A percentile compares a stretch with the other conserved stretches of the same genome.
These are phyloP conservation scores for Glonium stellatum DNA, from an alignment of 495 filamentous ascomycete genomes.

Conservation along the genomic window DNA sequence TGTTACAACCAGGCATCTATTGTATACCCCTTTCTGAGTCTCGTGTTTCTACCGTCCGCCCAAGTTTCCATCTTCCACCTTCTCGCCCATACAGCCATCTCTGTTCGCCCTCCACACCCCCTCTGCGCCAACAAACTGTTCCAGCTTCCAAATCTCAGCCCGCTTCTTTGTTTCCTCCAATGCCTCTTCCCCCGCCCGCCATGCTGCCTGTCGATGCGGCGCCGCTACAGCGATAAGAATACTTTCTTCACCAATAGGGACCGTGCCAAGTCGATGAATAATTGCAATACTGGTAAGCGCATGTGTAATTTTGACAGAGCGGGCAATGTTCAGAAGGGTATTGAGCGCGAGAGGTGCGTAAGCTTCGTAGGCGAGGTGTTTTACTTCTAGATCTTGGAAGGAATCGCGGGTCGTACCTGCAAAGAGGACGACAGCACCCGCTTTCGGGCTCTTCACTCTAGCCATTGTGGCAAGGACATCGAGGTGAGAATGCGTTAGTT, in stretches of 20 bases:
- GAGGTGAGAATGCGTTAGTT: slow-evolving; percentile 58
- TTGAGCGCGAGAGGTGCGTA: slow-evolving; percentile 71
- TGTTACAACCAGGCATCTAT: too few relatives aligned
- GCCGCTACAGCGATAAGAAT: slow-evolving; percentile 84
- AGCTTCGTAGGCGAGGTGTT: slow-evolving; percentile 72
- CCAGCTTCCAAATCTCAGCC: slow-evolving; percentile 93
- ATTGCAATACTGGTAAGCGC: slow-evolving; percentile 64
- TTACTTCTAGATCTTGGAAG: slow-evolving; percentile 68
- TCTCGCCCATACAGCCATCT: slow-evolving; percentile 57
- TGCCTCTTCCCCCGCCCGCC: slow-evolving; percentile 82
- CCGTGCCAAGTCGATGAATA: slow-evolving; percentile 76
- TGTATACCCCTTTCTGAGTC: background rate
- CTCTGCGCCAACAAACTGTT: slow-evolving; percentile 75
- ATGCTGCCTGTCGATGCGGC: slow-evolving; percentile 81
- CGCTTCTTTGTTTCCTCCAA: slow-evolving; percentile 78
- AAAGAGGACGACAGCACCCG: slow-evolving; percentile 86
- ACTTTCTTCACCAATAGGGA: slow-evolving; percentile 84
- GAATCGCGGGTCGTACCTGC: slow-evolving; percentile 82
- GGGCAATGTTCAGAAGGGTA: slow-evolving; percentile 65
- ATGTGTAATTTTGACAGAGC: slow-evolving; percentile 50
- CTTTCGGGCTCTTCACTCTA: slow-evolving; percentile 66
- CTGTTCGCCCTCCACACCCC: slow-evolving; percentile 87
- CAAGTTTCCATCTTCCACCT: slow-evolving; percentile 12
- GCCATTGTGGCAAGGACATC: slow-evolving; percentile 53
- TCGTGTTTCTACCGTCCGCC: slow-evolving; percentile 1